These are phyloP conservation scores for Dryas integrifolia DNA, from an alignment of 331 rosid genomes.

Conservation along the genomic window DNA sequence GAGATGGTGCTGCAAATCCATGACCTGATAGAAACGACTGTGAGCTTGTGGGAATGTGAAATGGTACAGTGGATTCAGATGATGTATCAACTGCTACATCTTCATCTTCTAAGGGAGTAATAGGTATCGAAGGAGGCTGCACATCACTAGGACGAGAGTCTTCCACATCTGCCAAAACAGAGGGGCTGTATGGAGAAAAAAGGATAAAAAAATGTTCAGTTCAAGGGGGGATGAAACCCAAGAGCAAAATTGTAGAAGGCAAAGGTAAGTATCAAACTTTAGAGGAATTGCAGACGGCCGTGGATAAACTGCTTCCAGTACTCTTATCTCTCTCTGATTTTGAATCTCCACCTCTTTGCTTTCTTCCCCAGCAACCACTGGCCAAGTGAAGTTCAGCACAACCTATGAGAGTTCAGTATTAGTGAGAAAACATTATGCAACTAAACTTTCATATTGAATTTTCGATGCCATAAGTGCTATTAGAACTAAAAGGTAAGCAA, in stretches of 20 bases:
- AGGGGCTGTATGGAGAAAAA: conserved; percentile 49
- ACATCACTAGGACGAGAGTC: conserved; percentile 36
- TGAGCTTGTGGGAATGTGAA: conserved; percentile 25
- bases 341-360: conserved; percentile 66
- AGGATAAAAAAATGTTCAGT: neutral
- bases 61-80: conserved; percentile 33
- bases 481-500: neutral
- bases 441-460: neutral
- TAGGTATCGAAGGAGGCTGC: conserved; percentile 59
- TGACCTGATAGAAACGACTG: conserved; percentile 34
- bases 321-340: conserved; percentile 82
- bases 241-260: conserved; percentile 13
- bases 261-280: conserved; percentile 57
- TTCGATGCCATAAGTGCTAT: neutral
- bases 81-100: conserved; percentile 48
- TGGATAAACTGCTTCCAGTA: conserved; percentile 92
- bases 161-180: conserved; percentile 47
- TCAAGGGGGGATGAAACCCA: conserved; percentile 9
- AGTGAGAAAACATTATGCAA: conserved; percentile 16
- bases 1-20: conserved; percentile 28
- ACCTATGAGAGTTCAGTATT: conserved; percentile 41
- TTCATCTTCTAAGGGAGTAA: conserved; percentile 86
- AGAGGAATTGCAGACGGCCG: conserved; percentile 85
- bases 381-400: conserved; percentile 60
- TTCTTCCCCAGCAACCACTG: conserved; percentile 93